These are phyloP conservation scores for Diplodia mutila DNA, from an alignment of 2,329 filamentous ascomycete species.

Conservation along the genomic window DNA sequence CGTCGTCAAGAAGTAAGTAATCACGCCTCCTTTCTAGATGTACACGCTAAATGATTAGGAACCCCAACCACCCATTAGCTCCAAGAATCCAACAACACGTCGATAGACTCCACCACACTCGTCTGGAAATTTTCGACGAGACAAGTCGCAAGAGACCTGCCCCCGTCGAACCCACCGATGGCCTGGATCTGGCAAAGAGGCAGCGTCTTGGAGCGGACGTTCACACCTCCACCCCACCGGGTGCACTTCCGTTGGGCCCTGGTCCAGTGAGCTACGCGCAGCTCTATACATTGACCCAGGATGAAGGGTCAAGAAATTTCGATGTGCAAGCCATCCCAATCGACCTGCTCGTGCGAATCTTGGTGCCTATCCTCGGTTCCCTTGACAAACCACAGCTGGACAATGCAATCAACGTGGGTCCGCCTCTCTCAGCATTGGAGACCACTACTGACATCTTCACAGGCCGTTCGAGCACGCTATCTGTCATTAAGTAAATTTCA, in stretches of 20 bases:
- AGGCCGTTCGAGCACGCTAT: constrained; percentile 49
- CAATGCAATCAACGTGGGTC: constrained; percentile 70
- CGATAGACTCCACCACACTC: constrained; percentile 77
- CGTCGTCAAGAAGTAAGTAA: constrained; percentile 71
- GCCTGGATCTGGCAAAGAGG: constrained; percentile 77
- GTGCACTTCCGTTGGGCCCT: constrained; percentile 71
- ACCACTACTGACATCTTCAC: not conserved
- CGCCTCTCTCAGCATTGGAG: not conserved
- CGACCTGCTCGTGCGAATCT: constrained; percentile 76
- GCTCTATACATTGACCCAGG: constrained; percentile 82
- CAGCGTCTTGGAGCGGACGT: constrained; percentile 67
- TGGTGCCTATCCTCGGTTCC: constrained; percentile 75
- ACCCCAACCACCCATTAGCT: constrained; percentile 75
- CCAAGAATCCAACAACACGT: constrained; percentile 85
- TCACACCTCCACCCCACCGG: constrained; percentile 47
- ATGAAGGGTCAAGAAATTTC: constrained; percentile 74
- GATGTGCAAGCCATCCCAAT: constrained; percentile 79
- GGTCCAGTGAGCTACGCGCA: constrained; percentile 80
- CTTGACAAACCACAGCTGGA: constrained; percentile 71
- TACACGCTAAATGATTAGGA: constrained; percentile 54
- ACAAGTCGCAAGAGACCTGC: constrained; percentile 75
- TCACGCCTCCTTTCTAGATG: not conserved
- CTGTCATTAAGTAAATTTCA: constrained; percentile 41
- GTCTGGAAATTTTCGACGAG: constrained; percentile 80
- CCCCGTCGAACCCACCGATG: constrained; percentile 71